A percentile compares a stretch with the other conserved stretches of the same genome.
Evolutionary conservation across 257 asterid genomes (phyloP).

Genomic region (Solanum tarijense): DNA sequence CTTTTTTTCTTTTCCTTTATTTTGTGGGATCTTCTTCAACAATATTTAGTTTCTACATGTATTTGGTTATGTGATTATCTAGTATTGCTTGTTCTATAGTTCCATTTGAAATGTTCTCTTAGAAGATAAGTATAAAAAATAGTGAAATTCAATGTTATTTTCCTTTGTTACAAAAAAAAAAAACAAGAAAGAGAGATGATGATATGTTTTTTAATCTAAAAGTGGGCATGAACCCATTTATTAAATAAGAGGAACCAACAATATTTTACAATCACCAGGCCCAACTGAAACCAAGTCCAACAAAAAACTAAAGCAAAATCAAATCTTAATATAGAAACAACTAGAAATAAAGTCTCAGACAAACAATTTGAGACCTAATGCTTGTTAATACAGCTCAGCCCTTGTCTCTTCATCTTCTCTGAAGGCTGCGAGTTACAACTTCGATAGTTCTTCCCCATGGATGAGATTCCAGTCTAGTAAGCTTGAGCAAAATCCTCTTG

Average conservation of each 20-base stretch:
- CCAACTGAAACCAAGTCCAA: background rate
- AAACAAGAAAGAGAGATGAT: too few relatives aligned
- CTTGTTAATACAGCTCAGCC: background rate
- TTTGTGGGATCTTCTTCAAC: too few relatives aligned
- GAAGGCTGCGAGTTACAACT: background rate
- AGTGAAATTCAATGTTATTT: background rate
- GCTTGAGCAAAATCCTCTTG: rapidly evolving
- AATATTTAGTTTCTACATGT: background rate
- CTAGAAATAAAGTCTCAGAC: background rate
- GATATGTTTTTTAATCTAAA: too few relatives aligned
- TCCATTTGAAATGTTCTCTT: background rate
- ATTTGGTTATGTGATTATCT: background rate
- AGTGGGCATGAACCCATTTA: background rate
- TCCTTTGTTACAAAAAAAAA: background rate
- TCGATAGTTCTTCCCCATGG: background rate
- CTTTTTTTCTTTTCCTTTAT: too few relatives aligned
- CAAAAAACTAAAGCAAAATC: too few relatives aligned
- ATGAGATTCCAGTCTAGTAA: background rate
- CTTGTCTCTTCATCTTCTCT: background rate
- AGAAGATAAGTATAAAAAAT: too few relatives aligned
- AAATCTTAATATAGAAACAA: background rate
- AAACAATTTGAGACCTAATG: background rate
- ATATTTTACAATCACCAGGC: too few relatives aligned
- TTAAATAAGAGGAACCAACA: background rate
- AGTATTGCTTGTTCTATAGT: background rate